A percentile compares a stretch with the other conserved stretches of the same genome.
Evolutionary conservation across 306 rosid genomes (phyloP).

Genomic region (Quercus dentata): DNA sequence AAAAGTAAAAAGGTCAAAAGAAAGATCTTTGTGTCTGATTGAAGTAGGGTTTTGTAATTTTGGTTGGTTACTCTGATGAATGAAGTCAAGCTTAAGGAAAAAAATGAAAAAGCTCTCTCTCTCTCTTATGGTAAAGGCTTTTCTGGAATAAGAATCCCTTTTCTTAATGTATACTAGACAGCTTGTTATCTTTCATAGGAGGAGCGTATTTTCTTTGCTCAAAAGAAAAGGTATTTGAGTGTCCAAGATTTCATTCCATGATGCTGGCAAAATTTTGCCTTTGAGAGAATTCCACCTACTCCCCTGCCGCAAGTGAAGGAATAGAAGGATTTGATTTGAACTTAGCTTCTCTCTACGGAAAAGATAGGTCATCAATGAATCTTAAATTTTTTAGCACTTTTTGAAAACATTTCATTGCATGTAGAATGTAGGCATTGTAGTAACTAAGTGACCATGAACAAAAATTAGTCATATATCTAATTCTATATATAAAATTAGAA

Average conservation of each 20-base stretch:
- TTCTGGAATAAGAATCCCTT: conserved; percentile 19
- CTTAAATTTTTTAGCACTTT: too few relatives aligned
- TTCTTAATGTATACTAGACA: conserved; percentile 5
- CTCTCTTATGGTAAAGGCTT: neutral
- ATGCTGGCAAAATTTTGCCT: conserved; percentile 13
- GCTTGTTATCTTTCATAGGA: conserved; percentile 21
- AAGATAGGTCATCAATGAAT: too few relatives aligned
- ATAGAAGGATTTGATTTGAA: too few relatives aligned
- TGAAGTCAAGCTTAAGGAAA: neutral
- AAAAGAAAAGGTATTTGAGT: conserved; percentile 22
- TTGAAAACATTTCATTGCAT: too few relatives aligned
- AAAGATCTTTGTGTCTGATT: conserved; percentile 25
- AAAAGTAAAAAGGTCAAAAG: conserved; percentile 8
- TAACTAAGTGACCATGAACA: too few relatives aligned
- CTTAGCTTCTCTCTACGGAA: too few relatives aligned
- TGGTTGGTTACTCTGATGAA: neutral
- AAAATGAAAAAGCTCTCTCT: neutral
- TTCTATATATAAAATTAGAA: too few relatives aligned
- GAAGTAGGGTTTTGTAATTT: conserved; percentile 10
- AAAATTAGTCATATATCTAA: too few relatives aligned
- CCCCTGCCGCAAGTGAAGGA: too few relatives aligned
- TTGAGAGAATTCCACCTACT: too few relatives aligned
- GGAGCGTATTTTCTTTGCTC: conserved; percentile 17
- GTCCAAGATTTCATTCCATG: conserved; percentile 1
- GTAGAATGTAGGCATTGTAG: too few relatives aligned